Evolutionary conservation across 306 rosid genomes (phyloP).

Genomic region (Lathyrus aphaca): DNA sequence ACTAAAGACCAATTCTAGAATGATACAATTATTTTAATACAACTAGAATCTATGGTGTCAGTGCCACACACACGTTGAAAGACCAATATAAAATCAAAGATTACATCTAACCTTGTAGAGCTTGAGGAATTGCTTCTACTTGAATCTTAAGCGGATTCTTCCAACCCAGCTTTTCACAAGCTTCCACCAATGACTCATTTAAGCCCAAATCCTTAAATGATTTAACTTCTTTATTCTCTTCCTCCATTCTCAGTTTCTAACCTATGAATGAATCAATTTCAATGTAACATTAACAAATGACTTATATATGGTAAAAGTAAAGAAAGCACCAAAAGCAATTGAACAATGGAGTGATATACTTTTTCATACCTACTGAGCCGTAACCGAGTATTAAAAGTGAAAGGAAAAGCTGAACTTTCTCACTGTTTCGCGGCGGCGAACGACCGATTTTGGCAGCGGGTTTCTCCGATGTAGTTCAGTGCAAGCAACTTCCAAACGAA

Average conservation of each 20-base stretch:
- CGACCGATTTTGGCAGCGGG: too few relatives aligned
- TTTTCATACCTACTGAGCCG: too few relatives aligned
- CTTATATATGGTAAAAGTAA: background rate
- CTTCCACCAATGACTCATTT: conserved; percentile 56
- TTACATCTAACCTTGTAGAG: conserved; percentile 50
- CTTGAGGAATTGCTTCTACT: conserved; percentile 70
- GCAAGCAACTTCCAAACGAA: too few relatives aligned
- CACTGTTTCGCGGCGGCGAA: too few relatives aligned
- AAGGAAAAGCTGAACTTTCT: too few relatives aligned
- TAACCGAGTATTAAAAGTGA: too few relatives aligned
- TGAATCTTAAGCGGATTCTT: conserved; percentile 64
- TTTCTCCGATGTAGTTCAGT: too few relatives aligned
- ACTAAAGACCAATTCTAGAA: background rate
- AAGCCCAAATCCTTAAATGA: conserved; percentile 70
- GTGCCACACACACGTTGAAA: background rate
- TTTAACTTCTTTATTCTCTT: conserved; percentile 44
- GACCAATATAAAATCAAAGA: background rate
- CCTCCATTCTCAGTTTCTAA: conserved; percentile 51
- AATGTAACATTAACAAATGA: background rate
- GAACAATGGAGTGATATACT: background rate
- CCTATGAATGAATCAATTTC: conserved; percentile 32
- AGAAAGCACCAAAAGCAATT: background rate
- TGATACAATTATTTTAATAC: background rate
- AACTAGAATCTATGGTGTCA: background rate
- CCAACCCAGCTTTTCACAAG: conserved; percentile 77